Evolutionary conservation across 2,329 filamentous ascomycete species (phyloP), one percentile per base, ranked within the genome.

Genomic region (Alternaria ethzedia): DNA sequence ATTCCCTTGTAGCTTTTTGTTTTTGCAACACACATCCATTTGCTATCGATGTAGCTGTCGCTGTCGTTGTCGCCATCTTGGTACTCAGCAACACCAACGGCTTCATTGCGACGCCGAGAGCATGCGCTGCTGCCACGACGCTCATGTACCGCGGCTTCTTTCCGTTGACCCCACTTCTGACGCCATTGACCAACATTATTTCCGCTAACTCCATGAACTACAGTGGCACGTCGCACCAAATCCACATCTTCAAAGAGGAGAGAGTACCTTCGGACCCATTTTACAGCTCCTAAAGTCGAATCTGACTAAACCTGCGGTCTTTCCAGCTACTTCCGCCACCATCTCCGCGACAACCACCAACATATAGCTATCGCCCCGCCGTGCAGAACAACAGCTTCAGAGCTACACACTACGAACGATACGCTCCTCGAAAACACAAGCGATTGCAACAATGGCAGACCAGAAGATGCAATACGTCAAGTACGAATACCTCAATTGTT

Each of bases 381-480:
- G 13, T 41, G 20, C 17, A 2, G 21, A 32, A n/a, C 4, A 12
- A 28, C 17, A 17, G 17, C 25, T 30, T 12, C 26, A 21, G 51
- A 30, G 26, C 20, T 32, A 30, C 11, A n/a, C 17, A 11, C 5
- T 47, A 45, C 41, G 20, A n/a, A 17, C 23, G 15, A 41, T 30
- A 17, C 15, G 9, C 9, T 12, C 5, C n/a, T 13, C 25, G 6
- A 21, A 17, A 17, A 17, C 28, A 10, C 17, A n/a, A 25, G 20
- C 6, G 43, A 30, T 12, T 54, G 49, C 28, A 50, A 56, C 64
- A 62, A 79, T 79, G 77, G 59, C 74, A 20, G 73, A 75, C 46
- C 70, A 75, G 45, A 79, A 79, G 68, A 81, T 81, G 78, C 71
- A 80, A 79, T 81, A 81, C 59, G 76, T 79, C 59, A 78, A 76